Base-by-base conservation (phyloP, 495 filamentous ascomycete species). In the Daldinia vernicosa region DNA sequence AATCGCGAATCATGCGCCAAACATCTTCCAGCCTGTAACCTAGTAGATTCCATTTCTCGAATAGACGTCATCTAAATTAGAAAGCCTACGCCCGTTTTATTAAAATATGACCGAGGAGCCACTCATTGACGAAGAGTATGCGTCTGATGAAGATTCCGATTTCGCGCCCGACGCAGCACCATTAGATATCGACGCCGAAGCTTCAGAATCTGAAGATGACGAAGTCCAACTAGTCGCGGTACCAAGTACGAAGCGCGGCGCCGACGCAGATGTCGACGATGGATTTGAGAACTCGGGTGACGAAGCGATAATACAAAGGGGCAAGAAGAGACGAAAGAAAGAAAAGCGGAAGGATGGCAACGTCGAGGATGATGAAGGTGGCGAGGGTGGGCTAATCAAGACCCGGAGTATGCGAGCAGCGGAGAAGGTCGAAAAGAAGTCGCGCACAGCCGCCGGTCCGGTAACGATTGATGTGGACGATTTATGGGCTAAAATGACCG, bases 381-480 rank as follows among this genome's bases (percentile, higher is more conserved):
- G 90, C 1, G 87, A 93, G 50, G 92, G 93, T 0, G 91, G 91
- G 0, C 83, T 97, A 71, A 88, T 99, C 67, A 94, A 91, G 80
- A 97, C 95, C 40, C 84, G 95, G 51, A 86, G 87, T 51, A 88
- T 89, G 83, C 89, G 87, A 58, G 85, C 87, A 67, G 81, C 82
- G 66, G 79, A 88, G 77, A 86, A 88, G 68, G 84, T 87, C 77
- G 87, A 92, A 74, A 87, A 84, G 53, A 89, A 87, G 80, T 78
- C 85, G n/a, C 79, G 89, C 33, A 84, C 87, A 6, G 84, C 80
- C 59, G 88, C 84, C 45, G 89, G 89, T 5, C 90, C 88, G 3
- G 90, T 91, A 8, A 97, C 94, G 11, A 81, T 95, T 53, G 92
- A 99, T 75, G 92, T 99, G n/a, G 91, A 98, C 66, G 89, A 89